These are phyloP conservation scores for Trifolium repens DNA, from an alignment of 306 rosid genomes.

Conservation along the genomic window DNA sequence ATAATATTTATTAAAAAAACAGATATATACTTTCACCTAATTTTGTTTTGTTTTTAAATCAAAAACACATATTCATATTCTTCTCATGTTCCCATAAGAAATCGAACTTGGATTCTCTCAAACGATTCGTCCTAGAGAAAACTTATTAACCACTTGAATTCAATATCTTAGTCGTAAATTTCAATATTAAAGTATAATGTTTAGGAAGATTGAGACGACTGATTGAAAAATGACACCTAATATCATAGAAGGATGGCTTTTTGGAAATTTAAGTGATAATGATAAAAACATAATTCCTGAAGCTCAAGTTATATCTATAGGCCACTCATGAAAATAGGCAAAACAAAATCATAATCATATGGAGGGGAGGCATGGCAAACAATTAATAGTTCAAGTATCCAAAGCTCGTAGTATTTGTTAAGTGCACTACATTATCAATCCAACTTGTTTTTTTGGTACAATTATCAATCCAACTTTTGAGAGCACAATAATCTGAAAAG, in stretches of 20 bases:
- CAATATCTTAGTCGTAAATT: too few relatives aligned
- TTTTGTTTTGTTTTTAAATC: too few relatives aligned
- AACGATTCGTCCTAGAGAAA: too few relatives aligned
- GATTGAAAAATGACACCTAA: too few relatives aligned
- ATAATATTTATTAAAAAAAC: too few relatives aligned
- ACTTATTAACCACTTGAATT: too few relatives aligned
- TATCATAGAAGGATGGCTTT: neutral
- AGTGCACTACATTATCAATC: conserved; percentile 25
- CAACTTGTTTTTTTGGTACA: neutral
- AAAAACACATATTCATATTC: too few relatives aligned
- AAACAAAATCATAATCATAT: conserved; percentile 7
- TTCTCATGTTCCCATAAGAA: too few relatives aligned
- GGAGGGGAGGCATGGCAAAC: neutral
- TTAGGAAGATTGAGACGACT: too few relatives aligned
- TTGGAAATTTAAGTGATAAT: neutral
- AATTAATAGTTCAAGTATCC: neutral
- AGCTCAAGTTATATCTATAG: neutral
- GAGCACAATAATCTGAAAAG: conserved; percentile 36
- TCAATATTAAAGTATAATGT: too few relatives aligned
- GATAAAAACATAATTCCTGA: neutral
- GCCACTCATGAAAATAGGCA: conserved; percentile 1
- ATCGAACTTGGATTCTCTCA: too few relatives aligned
- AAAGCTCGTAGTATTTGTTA: conserved; percentile 1
- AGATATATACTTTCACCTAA: too few relatives aligned
- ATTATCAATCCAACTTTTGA: conserved; percentile 30